Evolutionary conservation across 2,329 filamentous ascomycete species (phyloP).

Genomic region (Microsporum ferrugineum): DNA sequence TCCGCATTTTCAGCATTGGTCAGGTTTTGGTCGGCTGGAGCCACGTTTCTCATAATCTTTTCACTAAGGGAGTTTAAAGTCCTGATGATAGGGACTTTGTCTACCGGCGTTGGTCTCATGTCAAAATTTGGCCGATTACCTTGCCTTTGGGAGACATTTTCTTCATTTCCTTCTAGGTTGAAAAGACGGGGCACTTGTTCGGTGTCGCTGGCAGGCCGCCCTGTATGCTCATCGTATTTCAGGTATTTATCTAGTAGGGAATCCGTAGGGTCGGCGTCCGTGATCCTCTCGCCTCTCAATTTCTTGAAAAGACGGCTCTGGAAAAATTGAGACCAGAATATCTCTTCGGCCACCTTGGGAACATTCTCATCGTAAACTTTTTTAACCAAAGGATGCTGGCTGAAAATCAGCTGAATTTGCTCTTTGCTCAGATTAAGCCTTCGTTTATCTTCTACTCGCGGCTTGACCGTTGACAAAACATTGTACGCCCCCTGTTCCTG

Average conservation of each 20-base stretch:
- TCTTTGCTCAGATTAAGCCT: slow-evolving; percentile 80
- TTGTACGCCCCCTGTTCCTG: slow-evolving; percentile 89
- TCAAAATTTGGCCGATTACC: slow-evolving; percentile 84
- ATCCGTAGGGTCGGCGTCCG: slow-evolving; percentile 65
- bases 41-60: slow-evolving; percentile 82
- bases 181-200: slow-evolving; percentile 76
- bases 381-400: slow-evolving; percentile 81
- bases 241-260: slow-evolving; percentile 78
- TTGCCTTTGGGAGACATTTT: slow-evolving; percentile 75
- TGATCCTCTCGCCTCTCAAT: slow-evolving; percentile 76
- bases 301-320: slow-evolving; percentile 82
- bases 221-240: slow-evolving; percentile 53
- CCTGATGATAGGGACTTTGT: slow-evolving; percentile 77
- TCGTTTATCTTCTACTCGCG: slow-evolving; percentile 59
- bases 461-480: slow-evolving; percentile 80
- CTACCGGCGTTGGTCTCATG: slow-evolving; percentile 64
- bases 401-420: slow-evolving; percentile 86
- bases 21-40: slow-evolving; percentile 61
- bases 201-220: slow-evolving; percentile 36
- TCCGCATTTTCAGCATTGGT: slow-evolving; percentile 56
- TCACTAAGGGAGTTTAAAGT: slow-evolving; percentile 84
- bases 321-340: slow-evolving; percentile 94
- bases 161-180: slow-evolving; percentile 86
- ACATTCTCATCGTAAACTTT: slow-evolving; percentile 89
- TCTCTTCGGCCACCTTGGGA: slow-evolving; percentile 61